Base-by-base conservation (phyloP, 352 stramenopile genomes). In the Phytopythium kandeliae region DNA sequence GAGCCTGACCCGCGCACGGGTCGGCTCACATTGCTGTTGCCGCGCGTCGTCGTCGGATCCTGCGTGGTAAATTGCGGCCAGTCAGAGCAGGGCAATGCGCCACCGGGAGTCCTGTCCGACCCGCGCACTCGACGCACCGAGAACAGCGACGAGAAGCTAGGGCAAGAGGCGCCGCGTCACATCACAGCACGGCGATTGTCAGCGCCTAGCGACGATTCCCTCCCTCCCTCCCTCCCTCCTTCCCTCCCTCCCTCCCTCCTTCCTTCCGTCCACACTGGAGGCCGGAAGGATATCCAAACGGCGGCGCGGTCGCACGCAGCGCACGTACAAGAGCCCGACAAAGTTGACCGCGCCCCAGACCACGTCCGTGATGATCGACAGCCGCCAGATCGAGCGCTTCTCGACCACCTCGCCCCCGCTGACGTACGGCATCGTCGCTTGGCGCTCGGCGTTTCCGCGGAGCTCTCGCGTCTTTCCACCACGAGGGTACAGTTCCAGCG, bases 311-410 rank as follows among this genome's bases (percentile, higher is more conserved):
- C 19, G 34, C 16, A 28, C 13, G 16, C n/a, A n/a, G 1, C 24
- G n/a, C 11, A 78, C 79, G 54, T 71, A 91, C 80, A 91, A 89
- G 49, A 91, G 67, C 26, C 79, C 77, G 1, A 91, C 57, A 40
- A 91, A 81, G 75, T 86, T 84, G 30, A 89, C 49, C 41, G 81
- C 60, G 26, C 75, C 71, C 80, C 80, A 91, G 54, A 91, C 78
- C 17, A 66, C 53, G 63, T 91, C 80, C 9, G 69, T 68, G 44
- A 91, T 55, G 60, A 89, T 82, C 17, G 77, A 86, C 35, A 89
- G 40, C 26, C 80, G 72, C 75, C 78, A 86, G 7, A 54, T 58
- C 45, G 77, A 79, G 59, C 80, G 80, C 69, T 84, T 85, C 48
- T 58, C 64, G 55, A 91, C 71, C 44, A 91, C 70, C 19, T 80